These are phyloP conservation scores for Termitomyces sp. DNA, from an alignment of 768 basidiomycete genomes.

Conservation along the genomic window DNA sequence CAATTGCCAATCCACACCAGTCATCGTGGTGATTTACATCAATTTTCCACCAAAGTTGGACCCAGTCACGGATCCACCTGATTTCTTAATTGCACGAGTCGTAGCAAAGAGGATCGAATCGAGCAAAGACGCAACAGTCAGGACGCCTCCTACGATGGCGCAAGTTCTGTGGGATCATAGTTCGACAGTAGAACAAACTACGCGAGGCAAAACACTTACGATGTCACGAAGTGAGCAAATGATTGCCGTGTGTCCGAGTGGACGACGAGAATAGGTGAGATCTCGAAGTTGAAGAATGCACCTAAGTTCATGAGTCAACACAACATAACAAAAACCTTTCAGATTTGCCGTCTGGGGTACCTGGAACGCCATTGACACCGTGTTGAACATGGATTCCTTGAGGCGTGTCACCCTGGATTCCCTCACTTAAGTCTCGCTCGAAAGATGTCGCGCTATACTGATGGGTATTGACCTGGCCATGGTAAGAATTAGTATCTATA, in stretches of 20 bases:
- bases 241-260: conserved; percentile 90
- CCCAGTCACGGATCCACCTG: conserved; percentile 28
- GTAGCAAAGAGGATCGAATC: conserved; percentile 88
- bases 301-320: conserved; percentile 34
- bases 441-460: conserved; percentile 97
- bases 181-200: neutral
- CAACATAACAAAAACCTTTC: neutral
- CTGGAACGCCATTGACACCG: conserved; percentile 69
- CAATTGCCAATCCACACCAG: conserved; percentile 4
- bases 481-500: conserved; percentile 5
- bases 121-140: conserved; percentile 88
- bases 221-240: conserved; percentile 97
- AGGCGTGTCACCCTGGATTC: conserved; percentile 50
- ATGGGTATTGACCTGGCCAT: conserved; percentile 70
- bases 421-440: conserved; percentile 82
- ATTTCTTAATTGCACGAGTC: conserved; percentile 69
- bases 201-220: conserved; percentile 51
- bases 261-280: conserved; percentile 92
- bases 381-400: conserved; percentile 74
- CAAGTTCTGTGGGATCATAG: conserved; percentile 63
- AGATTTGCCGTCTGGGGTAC: conserved; percentile 17
- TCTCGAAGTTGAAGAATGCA: conserved; percentile 92
- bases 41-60: conserved; percentile 34
- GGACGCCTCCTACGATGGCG: conserved; percentile 95
- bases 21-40: conserved; percentile 29